These are phyloP conservation scores for Hyaloperonospora brassicae DNA, from an alignment of 352 stramenopile genomes.

Conservation along the genomic window DNA sequence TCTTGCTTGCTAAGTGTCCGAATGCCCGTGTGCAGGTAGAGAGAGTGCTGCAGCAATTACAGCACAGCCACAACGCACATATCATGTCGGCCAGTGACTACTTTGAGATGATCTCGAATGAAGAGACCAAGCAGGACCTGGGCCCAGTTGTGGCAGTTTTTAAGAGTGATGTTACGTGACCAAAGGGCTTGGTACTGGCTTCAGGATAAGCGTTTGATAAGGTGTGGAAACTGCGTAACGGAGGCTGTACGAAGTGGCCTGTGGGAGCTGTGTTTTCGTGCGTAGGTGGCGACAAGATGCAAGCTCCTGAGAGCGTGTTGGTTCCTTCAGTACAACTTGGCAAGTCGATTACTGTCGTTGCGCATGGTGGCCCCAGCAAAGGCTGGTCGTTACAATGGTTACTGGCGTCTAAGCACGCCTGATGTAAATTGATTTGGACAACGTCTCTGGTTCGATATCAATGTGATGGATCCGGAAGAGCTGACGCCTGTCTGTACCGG, in stretches of 20 bases:
- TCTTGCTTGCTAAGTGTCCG: conserved; percentile 66
- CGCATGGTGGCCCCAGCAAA: conserved; percentile 56
- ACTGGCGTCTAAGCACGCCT: conserved; percentile 80
- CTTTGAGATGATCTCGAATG: conserved; percentile 59
- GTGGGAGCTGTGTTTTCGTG: conserved; percentile 57
- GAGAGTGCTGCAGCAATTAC: conserved; percentile 60
- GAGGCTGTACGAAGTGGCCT: conserved; percentile 65
- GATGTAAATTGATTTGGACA: conserved; percentile 82
- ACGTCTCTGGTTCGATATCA: conserved; percentile 85
- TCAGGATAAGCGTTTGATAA: conserved; percentile 73
- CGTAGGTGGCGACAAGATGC: conserved; percentile 69
- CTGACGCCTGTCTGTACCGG: conserved; percentile 9
- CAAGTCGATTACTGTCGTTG: conserved; percentile 61
- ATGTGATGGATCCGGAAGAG: conserved; percentile 43
- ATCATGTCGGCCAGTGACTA: conserved; percentile 62
- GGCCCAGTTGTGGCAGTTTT: conserved; percentile 70
- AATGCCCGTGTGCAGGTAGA: conserved; percentile 66
- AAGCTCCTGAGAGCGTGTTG: conserved; percentile 57
- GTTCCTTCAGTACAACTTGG: conserved; percentile 60
- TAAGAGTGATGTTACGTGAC: conserved; percentile 79
- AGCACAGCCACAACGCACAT: conserved; percentile 60
- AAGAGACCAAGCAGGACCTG: conserved; percentile 66
- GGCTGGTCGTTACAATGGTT: conserved; percentile 76
- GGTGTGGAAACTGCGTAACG: conserved; percentile 84
- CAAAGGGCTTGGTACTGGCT: conserved; percentile 68